Base-by-base conservation (phyloP, 306 rosid genomes). In the Argentina anserina region DNA sequence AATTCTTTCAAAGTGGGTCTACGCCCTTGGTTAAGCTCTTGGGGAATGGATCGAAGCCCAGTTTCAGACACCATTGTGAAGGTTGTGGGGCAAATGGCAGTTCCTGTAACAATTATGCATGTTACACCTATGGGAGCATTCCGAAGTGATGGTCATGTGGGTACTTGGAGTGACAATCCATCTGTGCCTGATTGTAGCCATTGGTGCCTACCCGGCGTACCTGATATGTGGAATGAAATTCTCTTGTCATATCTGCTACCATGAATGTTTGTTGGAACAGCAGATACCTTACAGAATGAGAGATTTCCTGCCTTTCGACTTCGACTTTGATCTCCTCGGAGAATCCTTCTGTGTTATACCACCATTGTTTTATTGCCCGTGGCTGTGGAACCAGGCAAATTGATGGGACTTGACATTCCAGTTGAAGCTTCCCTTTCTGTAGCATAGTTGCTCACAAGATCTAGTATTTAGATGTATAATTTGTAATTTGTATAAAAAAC, bases 191-290 rank as follows among this genome's bases (percentile, higher is more conserved):
- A 94, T 69, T 94, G 99, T 75, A 94, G 97, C 87, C 99, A 94
- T 78, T 94, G 98, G 98, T 94, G 97, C 78, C 87, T 91, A 8
- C 98, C 98, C 0, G 98, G 98, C 47, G 98, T 94, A 72, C 99
- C 99, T 84, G 99, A 94, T 79, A 84, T 84, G 85, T 94, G 99
- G 97, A 94, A 94, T 60, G 92, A 94, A 82, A 86, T 94, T 86
- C 86, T 94, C 71, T 76, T 94, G 75, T 87, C 87, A 4, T 70
- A 81, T 79, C 78, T 85, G 66, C 83, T 86, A 17, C 72, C 80
- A 42, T 71, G 65, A 47, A 73, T 36, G 47, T 55, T 34, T 18
- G 25, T 23, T 7, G n/a, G 17, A 29, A 28, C 21, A 41, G 70
- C 53, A 6, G 15, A 17, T 43, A 29, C 58, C 53, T 50, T 18